Evolutionary conservation across 495 filamentous ascomycete genomes (phyloP).

Genomic region (Podospora pseudocomata): DNA sequence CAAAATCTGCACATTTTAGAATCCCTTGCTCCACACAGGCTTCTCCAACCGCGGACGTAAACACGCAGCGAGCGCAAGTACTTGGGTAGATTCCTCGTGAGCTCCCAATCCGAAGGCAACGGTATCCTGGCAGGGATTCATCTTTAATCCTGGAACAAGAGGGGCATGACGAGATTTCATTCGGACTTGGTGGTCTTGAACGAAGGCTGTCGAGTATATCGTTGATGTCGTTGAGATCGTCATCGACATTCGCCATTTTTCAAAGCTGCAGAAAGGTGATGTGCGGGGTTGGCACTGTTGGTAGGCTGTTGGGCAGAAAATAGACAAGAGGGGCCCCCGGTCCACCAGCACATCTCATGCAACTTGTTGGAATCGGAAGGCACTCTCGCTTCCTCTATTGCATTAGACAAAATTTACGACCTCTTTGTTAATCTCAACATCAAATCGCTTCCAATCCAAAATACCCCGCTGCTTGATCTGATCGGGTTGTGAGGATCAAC

Average conservation of each 20-base stretch:
- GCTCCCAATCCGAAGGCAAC: neutral
- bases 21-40: neutral
- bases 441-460: slow-evolving; percentile 15
- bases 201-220: neutral
- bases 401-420: neutral
- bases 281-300: neutral
- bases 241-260: neutral
- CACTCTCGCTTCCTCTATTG: neutral
- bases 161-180: neutral
- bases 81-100: neutral
- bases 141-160: neutral
- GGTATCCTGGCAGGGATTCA: neutral
- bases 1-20: neutral
- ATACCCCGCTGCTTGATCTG: slow-evolving; percentile 9
- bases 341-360: neutral
- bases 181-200: neutral
- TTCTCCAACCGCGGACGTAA: neutral
- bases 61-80: neutral
- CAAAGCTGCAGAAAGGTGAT: neutral
- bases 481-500: slow-evolving; percentile 43
- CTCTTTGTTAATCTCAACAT: slow-evolving; percentile 18
- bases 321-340: neutral
- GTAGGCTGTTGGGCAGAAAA: neutral
- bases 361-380: neutral
- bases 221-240: neutral